phyloP scores from a whole-genome alignment of 768 basidiomycete genomes.

The Gymnopilus dilepis region DNA sequence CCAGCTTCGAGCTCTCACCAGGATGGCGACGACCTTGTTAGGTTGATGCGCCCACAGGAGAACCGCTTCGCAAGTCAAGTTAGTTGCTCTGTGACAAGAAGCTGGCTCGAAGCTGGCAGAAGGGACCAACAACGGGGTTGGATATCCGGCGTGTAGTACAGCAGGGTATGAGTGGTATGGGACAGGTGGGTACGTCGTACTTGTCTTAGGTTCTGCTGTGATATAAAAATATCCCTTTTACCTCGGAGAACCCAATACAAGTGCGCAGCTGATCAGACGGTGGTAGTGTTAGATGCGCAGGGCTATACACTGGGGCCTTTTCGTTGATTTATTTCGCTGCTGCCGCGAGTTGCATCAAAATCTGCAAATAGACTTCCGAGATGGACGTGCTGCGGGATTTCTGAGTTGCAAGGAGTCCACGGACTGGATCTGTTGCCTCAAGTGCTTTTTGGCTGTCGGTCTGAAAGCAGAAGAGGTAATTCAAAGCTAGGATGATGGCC shows the following conservation, averaged over 20 bases:
- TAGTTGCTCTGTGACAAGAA: neutral
- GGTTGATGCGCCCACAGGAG: too few species aligned
- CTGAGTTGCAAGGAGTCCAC: too few species aligned
- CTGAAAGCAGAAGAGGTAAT: neutral
- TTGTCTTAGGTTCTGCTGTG: slow-evolving; percentile 4
- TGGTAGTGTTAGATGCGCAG: neutral
- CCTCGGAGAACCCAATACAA: neutral
- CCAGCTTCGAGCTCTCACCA: too few species aligned
- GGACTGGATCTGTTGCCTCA: too few species aligned
- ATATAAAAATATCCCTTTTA: slow-evolving; percentile 6
- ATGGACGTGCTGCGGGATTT: neutral
- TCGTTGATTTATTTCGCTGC: neutral
- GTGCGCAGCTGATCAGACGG: slow-evolving; percentile 7
- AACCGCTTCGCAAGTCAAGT: too few species aligned
- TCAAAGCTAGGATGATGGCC: too few species aligned
- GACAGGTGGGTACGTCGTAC: neutral
- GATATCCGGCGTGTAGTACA: slow-evolving; percentile 7
- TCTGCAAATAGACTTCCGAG: neutral
- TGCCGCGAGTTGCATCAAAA: neutral
- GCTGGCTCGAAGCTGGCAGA: neutral
- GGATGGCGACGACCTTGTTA: too few species aligned
- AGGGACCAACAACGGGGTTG: neutral
- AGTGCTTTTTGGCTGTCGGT: neutral
- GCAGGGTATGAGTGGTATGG: neutral
- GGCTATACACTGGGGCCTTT: neutral